phyloP scores from a whole-genome alignment of 371 early-diverging fungal species.

The Mucor saturninus region DNA sequence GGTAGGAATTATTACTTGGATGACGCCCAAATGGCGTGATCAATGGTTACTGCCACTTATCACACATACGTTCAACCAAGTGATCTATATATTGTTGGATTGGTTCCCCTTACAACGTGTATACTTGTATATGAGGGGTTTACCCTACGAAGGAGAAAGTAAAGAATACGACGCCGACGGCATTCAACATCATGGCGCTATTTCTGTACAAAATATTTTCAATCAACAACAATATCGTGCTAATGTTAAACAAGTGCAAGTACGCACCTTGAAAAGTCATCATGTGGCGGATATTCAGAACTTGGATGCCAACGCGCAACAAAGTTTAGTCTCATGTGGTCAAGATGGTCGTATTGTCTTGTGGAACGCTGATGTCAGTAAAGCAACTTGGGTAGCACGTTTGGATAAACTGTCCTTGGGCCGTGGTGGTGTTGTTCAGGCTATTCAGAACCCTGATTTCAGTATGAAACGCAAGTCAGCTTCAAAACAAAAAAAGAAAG shows the following conservation, averaged over 20 bases:
- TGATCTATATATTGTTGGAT: conserved; percentile 2
- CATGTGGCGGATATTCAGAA: conserved; percentile 40
- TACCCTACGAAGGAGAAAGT: not conserved
- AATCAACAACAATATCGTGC: conserved; percentile 33
- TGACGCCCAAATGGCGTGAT: conserved; percentile 39
- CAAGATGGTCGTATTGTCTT: conserved; percentile 41
- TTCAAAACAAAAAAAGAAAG: not conserved
- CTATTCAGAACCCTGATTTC: conserved; percentile 20
- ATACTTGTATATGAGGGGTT: conserved; percentile 10
- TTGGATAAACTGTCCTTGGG: conserved; percentile 23
- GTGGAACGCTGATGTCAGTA: conserved; percentile 27
- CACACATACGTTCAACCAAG: conserved; percentile 14
- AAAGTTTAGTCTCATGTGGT: conserved; percentile 35
- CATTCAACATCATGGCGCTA: conserved; percentile 36
- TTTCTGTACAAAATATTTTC: conserved; percentile 29
- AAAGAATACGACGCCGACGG: conserved; percentile 32
- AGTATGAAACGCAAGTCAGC: not conserved
- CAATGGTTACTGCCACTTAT: conserved; percentile 35
- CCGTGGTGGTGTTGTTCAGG: conserved; percentile 14
- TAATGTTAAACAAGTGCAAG: conserved; percentile 24
- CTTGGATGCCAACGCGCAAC: conserved; percentile 29
- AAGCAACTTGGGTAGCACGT: conserved; percentile 36
- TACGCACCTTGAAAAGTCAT: conserved; percentile 32
- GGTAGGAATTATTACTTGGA: conserved; percentile 41
- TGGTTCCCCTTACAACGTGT: conserved; percentile 14